Base-by-base conservation (phyloP, 148 eudicot species). In the Chenopodium suecicum region DNA sequence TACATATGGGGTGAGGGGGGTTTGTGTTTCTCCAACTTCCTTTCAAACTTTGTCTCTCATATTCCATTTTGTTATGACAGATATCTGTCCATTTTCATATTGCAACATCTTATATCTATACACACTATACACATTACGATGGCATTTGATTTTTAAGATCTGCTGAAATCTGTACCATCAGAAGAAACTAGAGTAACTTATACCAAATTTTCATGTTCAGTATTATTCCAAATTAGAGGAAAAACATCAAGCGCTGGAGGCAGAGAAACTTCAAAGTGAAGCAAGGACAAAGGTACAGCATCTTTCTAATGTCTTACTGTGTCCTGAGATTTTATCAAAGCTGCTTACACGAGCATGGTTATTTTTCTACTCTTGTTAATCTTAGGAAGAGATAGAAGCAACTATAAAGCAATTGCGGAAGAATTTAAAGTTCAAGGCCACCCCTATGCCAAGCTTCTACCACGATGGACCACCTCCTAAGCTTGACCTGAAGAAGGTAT, bases 401-500 rank as follows among this genome's bases (percentile, higher is more conserved):
- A 89, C 98, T 52, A 83, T 92, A 58, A 94, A 90, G 88, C 90
- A 90, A 84, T 86, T 90, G 74, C 86, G 98, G 54, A 92, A 87
- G 86, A 88, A 88, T 76, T 52, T 94, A 85, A 70, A 74, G 81
- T 94, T 94, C 78, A 94, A 94, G 86, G 95, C 98, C 62, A 94
- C 65, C 80, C 98, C 98, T 19, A 90, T 94, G 94, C 89, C 89
- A 31, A 86, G 78, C 79, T 94, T 92, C 87, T 92, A 94, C 84
- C 92, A 91, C 58, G 98, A 94, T 29, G 97, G 94, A 34, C 95
- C 94, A 3, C 95, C 98, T 60, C 90, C 97, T 12, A 92, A 92
- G 88, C 84, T 79, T 86, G 97, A 94, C 66, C 79, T 90, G 60
- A 94, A 94, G 80, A 94, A 92, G 98, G 98, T 91, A 82, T 58